A percentile compares a stretch with the other conserved stretches of the same genome.
Evolutionary conservation across 2,329 filamentous ascomycete species (phyloP).

Genomic region (Colletotrichum shisoi): DNA sequence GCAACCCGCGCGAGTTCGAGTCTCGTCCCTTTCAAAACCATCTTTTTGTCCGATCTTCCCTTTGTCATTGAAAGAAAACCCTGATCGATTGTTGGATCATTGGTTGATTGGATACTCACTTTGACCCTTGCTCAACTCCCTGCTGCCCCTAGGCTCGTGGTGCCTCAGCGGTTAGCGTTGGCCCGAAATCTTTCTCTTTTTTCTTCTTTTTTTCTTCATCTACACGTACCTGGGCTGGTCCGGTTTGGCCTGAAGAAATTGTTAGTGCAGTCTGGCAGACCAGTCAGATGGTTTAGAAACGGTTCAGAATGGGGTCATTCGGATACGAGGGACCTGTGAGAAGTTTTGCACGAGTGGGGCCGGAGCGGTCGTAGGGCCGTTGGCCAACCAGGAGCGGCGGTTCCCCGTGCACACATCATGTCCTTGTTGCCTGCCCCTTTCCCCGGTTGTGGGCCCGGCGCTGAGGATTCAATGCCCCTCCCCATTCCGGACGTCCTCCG

Average conservation of each 20-base stretch:
- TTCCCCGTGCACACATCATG: background rate
- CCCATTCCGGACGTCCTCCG: slow-evolving; percentile 31
- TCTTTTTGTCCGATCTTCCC: background rate
- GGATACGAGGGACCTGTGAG: slow-evolving; percentile 33
- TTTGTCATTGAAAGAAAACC: no score
- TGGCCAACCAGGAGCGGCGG: slow-evolving; percentile 32
- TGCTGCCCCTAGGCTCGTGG: no score
- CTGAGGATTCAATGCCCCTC: background rate
- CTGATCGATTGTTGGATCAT: no score
- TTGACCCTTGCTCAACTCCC: background rate
- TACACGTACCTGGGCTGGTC: no score
- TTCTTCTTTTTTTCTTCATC: no score
- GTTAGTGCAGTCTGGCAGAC: slow-evolving; percentile 2
- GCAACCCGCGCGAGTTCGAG: slow-evolving; percentile 40
- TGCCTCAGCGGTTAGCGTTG: no score
- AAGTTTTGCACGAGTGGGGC: slow-evolving; percentile 34
- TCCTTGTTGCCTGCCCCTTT: slow-evolving; percentile 16
- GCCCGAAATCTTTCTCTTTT: no score
- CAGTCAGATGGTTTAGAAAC: slow-evolving; percentile 9
- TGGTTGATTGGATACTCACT: background rate
- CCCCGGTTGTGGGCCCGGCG: slow-evolving; percentile 25
- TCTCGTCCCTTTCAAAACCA: slow-evolving; percentile 35
- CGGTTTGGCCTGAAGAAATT: background rate
- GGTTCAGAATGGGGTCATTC: slow-evolving; percentile 9
- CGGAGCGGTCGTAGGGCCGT: slow-evolving; percentile 20